Percentiles rank a stretch among this genome's conserved stretches.
Evolutionary conservation across 1,284 basidiomycete genomes (phyloP).

Genomic region (Naganishia albida): DNA sequence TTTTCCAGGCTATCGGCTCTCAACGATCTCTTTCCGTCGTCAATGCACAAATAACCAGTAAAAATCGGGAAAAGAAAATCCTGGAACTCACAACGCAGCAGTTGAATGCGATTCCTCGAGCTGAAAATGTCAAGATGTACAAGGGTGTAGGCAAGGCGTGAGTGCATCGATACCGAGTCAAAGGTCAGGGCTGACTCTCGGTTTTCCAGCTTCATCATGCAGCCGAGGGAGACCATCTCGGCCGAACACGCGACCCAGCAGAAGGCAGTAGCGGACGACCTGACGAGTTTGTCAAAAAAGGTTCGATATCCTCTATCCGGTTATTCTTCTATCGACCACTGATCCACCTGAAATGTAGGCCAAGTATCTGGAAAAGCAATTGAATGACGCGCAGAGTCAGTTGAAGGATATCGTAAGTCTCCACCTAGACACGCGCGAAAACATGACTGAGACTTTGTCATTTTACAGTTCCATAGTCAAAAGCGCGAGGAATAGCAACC

Average conservation of each 20-base stretch:
- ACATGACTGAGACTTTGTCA: neutral
- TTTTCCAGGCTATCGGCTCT: conserved; percentile 64
- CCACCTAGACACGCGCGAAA: neutral
- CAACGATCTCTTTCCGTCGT: conserved; percentile 66
- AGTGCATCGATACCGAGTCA: conserved; percentile 41
- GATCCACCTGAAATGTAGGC: conserved; percentile 56
- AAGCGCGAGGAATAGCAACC: conserved; percentile 35
- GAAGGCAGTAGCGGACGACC: conserved; percentile 77
- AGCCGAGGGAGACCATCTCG: conserved; percentile 78
- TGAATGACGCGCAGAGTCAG: conserved; percentile 81
- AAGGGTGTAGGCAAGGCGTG: conserved; percentile 91
- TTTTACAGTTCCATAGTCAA: conserved; percentile 52
- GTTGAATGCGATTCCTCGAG: conserved; percentile 45
- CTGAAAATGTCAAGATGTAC: conserved; percentile 72
- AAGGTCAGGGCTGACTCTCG: neutral
- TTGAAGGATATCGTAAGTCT: conserved; percentile 77
- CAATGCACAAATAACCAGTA: conserved; percentile 31
- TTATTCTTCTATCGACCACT: neutral
- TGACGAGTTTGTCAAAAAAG: conserved; percentile 70
- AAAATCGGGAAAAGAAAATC: conserved; percentile 30
- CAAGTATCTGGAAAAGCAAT: conserved; percentile 88
- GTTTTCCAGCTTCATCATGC: conserved; percentile 76
- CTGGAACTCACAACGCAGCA: conserved; percentile 38
- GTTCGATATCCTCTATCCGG: conserved; percentile 31
- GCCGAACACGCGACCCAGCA: conserved; percentile 70